These are phyloP conservation scores for Sporothrix pseudoabietina DNA, from an alignment of 2,329 filamentous ascomycete species.

Conservation along the genomic window DNA sequence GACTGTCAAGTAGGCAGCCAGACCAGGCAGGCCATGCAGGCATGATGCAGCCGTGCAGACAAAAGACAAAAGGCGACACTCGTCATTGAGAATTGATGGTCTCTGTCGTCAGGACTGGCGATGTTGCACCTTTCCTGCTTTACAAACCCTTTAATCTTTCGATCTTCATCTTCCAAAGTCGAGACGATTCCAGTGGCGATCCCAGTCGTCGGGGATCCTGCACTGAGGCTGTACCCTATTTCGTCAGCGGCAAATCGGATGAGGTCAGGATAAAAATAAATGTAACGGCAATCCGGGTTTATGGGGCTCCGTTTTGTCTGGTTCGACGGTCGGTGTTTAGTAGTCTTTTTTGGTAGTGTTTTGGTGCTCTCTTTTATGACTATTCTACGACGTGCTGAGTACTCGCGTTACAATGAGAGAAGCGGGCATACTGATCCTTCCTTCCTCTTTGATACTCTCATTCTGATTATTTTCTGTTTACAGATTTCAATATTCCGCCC, in stretches of 20 bases:
- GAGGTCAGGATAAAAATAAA: slow-evolving; percentile 17
- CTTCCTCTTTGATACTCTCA: neutral
- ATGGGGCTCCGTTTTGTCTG: neutral
- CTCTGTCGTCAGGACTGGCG: neutral
- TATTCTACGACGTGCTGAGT: neutral
- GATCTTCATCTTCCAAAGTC: neutral
- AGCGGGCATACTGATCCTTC: slow-evolving; percentile 10
- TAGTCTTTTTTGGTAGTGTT: neutral
- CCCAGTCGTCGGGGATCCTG: neutral
- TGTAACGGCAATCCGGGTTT: slow-evolving; percentile 22
- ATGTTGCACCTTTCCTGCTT: neutral
- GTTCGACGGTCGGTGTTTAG: neutral
- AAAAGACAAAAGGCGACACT: neutral
- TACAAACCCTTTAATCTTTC: neutral
- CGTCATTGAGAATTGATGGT: neutral
- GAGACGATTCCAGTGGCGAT: neutral
- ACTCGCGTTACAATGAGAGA: neutral
- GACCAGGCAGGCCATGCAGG: neutral
- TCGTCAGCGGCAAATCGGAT: slow-evolving; percentile 26
- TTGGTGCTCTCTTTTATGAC: neutral
- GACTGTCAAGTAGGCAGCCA: neutral
- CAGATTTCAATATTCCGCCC: slow-evolving; percentile 4
- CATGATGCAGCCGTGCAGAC: neutral
- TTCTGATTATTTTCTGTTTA: neutral
- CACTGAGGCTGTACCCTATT: slow-evolving; percentile 18